A percentile compares a stretch with the other conserved stretches of the same genome.
phyloP scores from a whole-genome alignment of 129 eudicot species.

The Helianthus tuberosus region DNA sequence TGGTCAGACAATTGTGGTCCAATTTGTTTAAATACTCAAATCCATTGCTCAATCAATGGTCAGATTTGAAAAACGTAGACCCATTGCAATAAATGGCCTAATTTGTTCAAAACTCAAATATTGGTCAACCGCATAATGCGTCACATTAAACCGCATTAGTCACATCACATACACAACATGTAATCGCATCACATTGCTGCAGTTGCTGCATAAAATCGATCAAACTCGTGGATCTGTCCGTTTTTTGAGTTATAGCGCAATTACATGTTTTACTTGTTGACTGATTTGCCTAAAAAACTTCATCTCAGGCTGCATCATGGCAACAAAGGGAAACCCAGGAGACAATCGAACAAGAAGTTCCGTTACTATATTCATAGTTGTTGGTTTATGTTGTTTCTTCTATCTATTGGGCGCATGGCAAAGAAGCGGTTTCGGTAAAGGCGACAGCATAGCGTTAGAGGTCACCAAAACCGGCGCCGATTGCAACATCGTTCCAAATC shows the following conservation, averaged over 20 bases:
- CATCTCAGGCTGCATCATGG: conserved; percentile 72
- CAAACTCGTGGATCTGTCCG: neutral
- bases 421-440: conserved; percentile 95
- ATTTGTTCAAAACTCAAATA: too few relatives aligned
- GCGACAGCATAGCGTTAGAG: conserved; percentile 87
- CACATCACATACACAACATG: too few relatives aligned
- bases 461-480: conserved; percentile 70
- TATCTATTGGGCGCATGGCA: conserved; percentile 98
- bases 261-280: conserved; percentile 17
- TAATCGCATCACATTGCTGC: too few relatives aligned
- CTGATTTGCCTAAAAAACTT: conserved; percentile 12
- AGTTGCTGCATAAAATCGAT: neutral
- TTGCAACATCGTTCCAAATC: conserved; percentile 74
- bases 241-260: conserved; percentile 6
- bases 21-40: too few relatives aligned
- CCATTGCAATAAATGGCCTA: too few relatives aligned
- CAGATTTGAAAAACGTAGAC: too few relatives aligned
- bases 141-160: too few relatives aligned
- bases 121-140: too few relatives aligned
- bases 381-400: conserved; percentile 88
- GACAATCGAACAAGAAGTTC: conserved; percentile 82
- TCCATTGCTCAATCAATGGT: too few relatives aligned
- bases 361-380: conserved; percentile 70
- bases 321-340: conserved; percentile 55
- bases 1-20: too few relatives aligned